Evolutionary conservation across 176 grass and related monocot species (phyloP), one percentile per base, ranked within the genome.

Genomic region (Eragrostis nindensis): DNA sequence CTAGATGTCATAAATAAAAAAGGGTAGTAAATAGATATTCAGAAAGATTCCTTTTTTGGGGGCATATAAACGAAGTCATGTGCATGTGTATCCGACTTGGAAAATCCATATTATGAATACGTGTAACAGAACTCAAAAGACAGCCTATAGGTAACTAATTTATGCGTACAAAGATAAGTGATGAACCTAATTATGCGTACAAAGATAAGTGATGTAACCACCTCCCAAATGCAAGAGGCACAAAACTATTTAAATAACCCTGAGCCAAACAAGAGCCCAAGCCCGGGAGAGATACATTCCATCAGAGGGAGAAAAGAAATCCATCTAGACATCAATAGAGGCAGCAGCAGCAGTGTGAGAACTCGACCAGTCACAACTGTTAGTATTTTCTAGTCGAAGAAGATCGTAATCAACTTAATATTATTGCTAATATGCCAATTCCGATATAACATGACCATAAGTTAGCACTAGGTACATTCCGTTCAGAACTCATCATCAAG

Each of bases 391-490:
- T 32, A 81, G 3, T 39, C 8, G 4, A 36, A n/a, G n/a, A 57
- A 77, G 59, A 77, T 85, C 47, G 66, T 11, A 43, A n/a, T 19
- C 2, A 62, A 32, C 24, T 87, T 78, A 59, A 29, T 53, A 40
- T 32, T 73, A 26, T 55, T 49, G 25, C 24, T 12, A 41, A 68
- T 50, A 68, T 6, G 50, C 50, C 19, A 70, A 42, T 19, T 24
- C 22, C 50, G 73, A 78, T 68, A 82, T 78, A 82, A 66, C 59
- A 52, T 78, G 64, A 26, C 59, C 78, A 73, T 67, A 78, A 78
- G 50, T 78, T 76, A 71, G 80, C 59, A 17, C 82, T 82, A 68
- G 68, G 71, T 74, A 86, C 88, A 90, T 6, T 69, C 60, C 17
- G 53, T 78, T 52, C 83, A 86, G 14, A 86, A 72, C 56, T 85